Evolutionary conservation across 139 green algal species (phyloP), one percentile per base, ranked within the genome.

Genomic region (Chlorella sp.): DNA sequence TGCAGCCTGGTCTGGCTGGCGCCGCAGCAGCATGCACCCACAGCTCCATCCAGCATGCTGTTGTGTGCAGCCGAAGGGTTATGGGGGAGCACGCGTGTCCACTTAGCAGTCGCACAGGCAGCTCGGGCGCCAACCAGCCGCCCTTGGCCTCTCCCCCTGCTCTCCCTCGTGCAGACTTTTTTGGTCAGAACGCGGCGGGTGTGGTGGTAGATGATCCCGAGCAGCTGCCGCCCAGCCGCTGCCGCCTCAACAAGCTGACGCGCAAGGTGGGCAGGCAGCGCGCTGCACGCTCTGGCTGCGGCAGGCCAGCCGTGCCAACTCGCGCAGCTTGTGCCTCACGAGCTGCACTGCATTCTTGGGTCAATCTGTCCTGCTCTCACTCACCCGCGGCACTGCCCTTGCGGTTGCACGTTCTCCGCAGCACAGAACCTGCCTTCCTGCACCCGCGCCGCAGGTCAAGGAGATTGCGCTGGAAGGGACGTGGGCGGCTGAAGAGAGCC

Each of bases 211-310:
- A 76, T 0, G 69, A 76, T 22, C 22, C 40, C 2, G 69, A 76
- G 0, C 69, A 76, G 69, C 69, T 76, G 69, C 69, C 69, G 69
- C 69, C 69, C 22, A 51, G 38, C 19, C 69, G 69, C 69, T 76
- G 69, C 69, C 69, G 69, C 69, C 22, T 76, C 6, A 76, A 76
- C 69, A 76, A 76, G 40, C 22, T 76, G 67, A 73, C 67, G n/a
- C 67, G 67, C 17, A 73, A 73, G 67, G 67, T 73, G 67, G 13
- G 9, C 13, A 60, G 14, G 51, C 46, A 11, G 46, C 46, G 11
- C n/a, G 46, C 46, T 54, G 46, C 11, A 11, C 65, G 62, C 22
- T 30, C 51, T 16, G 13, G 51, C 51, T 60, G 51, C 13, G 51
- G 16, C 28, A 5, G 58, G 58, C 58, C 58, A 9, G 58, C 58